These are phyloP conservation scores for Wickerhamiella sorbophila DNA, from an alignment of 805 yeast species.

Conservation along the genomic window DNA sequence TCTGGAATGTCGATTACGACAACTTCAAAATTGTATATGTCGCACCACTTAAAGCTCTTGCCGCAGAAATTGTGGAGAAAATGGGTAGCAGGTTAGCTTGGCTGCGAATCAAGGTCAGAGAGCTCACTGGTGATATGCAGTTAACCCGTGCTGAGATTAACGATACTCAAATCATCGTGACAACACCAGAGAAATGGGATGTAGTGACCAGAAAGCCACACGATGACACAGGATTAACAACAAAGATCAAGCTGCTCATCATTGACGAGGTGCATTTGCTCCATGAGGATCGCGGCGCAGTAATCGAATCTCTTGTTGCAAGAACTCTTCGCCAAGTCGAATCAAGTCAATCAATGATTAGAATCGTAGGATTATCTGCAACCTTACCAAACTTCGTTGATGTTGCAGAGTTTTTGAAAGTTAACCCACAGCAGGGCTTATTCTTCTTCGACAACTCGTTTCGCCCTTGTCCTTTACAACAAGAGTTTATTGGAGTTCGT, in stretches of 20 bases:
- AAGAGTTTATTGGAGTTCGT: conserved; percentile 70
- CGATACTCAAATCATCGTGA: conserved; percentile 75
- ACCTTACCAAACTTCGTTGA: conserved; percentile 83
- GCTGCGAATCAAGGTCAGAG: conserved; percentile 77
- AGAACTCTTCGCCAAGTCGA: conserved; percentile 92
- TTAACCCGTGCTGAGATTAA: conserved; percentile 64
- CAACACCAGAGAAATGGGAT: conserved; percentile 96
- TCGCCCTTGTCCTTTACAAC: conserved; percentile 87
- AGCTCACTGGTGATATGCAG: conserved; percentile 93
- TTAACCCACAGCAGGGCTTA: conserved; percentile 80
- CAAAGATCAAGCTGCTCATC: conserved; percentile 70
- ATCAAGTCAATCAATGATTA: conserved; percentile 79
- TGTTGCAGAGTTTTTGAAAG: conserved; percentile 85
- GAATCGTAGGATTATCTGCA: conserved; percentile 90
- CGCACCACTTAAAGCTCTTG: conserved; percentile 86
- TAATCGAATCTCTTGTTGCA: conserved; percentile 87
- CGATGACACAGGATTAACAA: conserved; percentile 75
- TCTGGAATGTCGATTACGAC: conserved; percentile 53
- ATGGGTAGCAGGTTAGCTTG: conserved; percentile 62
- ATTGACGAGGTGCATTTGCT: conserved; percentile 94
- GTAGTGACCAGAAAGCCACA: conserved; percentile 88
- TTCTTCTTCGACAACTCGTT: conserved; percentile 88
- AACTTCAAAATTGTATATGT: conserved; percentile 86
- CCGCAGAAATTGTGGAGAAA: conserved; percentile 93
- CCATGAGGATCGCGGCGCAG: conserved; percentile 97